Conservation (phyloP, 768 basidiomycete genomes). For the Pulveroboletus ravenelii region DNA sequence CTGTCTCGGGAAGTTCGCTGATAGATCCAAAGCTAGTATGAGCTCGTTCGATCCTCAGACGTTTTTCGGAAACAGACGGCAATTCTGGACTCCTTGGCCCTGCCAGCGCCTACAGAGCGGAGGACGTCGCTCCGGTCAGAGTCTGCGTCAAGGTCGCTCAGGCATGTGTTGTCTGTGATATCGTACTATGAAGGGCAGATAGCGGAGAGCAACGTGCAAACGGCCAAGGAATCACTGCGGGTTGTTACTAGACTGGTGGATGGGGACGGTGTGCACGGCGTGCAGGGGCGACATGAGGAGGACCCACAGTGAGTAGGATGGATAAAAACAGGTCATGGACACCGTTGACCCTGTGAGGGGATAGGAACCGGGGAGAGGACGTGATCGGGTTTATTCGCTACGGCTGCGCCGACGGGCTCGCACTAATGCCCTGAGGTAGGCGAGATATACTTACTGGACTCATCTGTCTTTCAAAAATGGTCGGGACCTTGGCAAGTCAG, state of each 20-base stretch:
- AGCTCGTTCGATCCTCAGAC: slow-evolving; percentile 54
- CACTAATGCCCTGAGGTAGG: slow-evolving; percentile 45
- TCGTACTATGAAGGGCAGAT: slow-evolving; percentile 57
- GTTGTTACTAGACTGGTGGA: slow-evolving; percentile 59
- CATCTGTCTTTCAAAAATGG: too few species aligned
- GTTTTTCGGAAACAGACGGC: slow-evolving; percentile 44
- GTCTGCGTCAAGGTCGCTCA: slow-evolving; percentile 36
- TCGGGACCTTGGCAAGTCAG: too few species aligned
- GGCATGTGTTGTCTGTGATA: slow-evolving; percentile 38
- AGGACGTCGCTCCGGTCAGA: slow-evolving; percentile 28
- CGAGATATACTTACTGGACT: too few species aligned
- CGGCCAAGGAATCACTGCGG: slow-evolving; percentile 54
- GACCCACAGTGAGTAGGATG: slow-evolving; percentile 44
- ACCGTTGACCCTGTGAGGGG: slow-evolving; percentile 17
- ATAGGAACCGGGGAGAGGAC: slow-evolving; percentile 43
- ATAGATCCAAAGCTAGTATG: slow-evolving; percentile 42
- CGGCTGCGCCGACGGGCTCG: slow-evolving; percentile 51
- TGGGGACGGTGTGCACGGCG: slow-evolving; percentile 49
- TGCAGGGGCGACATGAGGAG: slow-evolving; percentile 31
- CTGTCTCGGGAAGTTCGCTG: background rate
- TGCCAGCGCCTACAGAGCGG: slow-evolving; percentile 25
- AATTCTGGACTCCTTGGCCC: slow-evolving; percentile 39
- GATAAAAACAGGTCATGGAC: background rate
- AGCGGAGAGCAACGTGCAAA: slow-evolving; percentile 36
- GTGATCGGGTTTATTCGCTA: slow-evolving; percentile 51